Evolutionary conservation across 306 rosid species (phyloP), one percentile per base, ranked within the genome.

Genomic region (Vigna radiata): DNA sequence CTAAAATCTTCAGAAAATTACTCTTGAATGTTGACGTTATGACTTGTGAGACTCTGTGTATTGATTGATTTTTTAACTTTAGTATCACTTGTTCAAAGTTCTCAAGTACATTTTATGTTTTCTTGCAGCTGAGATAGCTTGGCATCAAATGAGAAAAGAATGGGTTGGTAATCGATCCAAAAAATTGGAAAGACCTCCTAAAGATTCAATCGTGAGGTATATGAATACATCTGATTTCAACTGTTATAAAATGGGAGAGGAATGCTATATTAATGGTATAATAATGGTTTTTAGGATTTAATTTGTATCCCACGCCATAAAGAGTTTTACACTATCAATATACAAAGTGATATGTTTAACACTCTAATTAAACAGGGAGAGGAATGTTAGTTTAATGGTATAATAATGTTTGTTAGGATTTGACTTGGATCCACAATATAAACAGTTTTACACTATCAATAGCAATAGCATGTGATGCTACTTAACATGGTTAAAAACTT

Each of bases 91-190:
- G 9, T 72, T 48, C 11, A 37, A 73, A 64, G 63, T 13, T 43
- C 16, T 25, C 50, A 58, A 72, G 66, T 29, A 21, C 18, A 43
- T 41, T 37, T 72, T 54, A 61, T 79, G 36, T 33, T 17, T 59
- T 16, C 72, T 61, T 81, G 90, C 91, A 91, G 96, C 93, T 39
- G 93, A 87, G 87, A 78, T 81, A 71, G 84, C 90, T 77, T 91
- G 96, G 96, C 87, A 85, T 68, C 80, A 85, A 73, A 79, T 19
- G 73, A 83, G 96, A 81, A 89, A 56, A 69, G 87, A 87, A 85
- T 91, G 96, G 92, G 81, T 85, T 10, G 93, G 92, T 33, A 79
- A 86, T 75, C 80, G 17, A 53, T 81, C 89, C 54, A 80, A 75
- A 56, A 86, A 76, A 11, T 19, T 75, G 39, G 84, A 13, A 69